Evolutionary conservation across 805 yeast species (phyloP).

Genomic region (Yamadazyma akitaensis): DNA sequence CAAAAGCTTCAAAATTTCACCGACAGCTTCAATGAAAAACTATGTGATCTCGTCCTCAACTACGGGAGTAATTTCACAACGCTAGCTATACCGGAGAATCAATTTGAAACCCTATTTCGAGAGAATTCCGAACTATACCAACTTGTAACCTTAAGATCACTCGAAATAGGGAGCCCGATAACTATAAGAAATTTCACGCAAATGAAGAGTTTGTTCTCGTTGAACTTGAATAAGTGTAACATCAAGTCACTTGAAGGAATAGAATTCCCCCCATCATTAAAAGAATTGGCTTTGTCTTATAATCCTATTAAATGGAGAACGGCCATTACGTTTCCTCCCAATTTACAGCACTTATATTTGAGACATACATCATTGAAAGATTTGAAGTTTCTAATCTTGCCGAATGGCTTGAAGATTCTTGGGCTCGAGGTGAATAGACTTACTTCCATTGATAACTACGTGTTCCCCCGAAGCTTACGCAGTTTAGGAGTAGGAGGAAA

Average conservation of each 20-base stretch:
- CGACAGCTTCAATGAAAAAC: not conserved
- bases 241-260: slow-evolving; percentile 1
- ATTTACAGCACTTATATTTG: slow-evolving; percentile 13
- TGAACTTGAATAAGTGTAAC: slow-evolving; percentile 2
- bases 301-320: slow-evolving; percentile 20
- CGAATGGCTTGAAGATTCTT: slow-evolving; percentile 14
- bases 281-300: slow-evolving; percentile 14
- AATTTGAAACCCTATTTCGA: not conserved
- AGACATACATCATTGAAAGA: slow-evolving; percentile 16
- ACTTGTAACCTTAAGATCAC: not conserved
- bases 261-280: slow-evolving; percentile 10
- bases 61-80: not conserved
- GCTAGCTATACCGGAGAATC: not conserved
- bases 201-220: not conserved
- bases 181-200: not conserved
- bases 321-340: slow-evolving; percentile 12
- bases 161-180: slow-evolving; percentile 1
- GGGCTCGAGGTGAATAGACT: slow-evolving; percentile 20
- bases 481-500: slow-evolving; percentile 20
- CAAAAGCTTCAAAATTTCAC: slow-evolving; percentile 1
- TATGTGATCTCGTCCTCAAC: not conserved
- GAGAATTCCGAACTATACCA: not conserved
- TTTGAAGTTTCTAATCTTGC: slow-evolving; percentile 13
- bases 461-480: slow-evolving; percentile 14
- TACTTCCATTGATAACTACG: slow-evolving; percentile 13